These are phyloP conservation scores for Microbotryum lychnidis-dioicae DNA, from an alignment of 1,284 basidiomycete species.

Conservation along the genomic window DNA sequence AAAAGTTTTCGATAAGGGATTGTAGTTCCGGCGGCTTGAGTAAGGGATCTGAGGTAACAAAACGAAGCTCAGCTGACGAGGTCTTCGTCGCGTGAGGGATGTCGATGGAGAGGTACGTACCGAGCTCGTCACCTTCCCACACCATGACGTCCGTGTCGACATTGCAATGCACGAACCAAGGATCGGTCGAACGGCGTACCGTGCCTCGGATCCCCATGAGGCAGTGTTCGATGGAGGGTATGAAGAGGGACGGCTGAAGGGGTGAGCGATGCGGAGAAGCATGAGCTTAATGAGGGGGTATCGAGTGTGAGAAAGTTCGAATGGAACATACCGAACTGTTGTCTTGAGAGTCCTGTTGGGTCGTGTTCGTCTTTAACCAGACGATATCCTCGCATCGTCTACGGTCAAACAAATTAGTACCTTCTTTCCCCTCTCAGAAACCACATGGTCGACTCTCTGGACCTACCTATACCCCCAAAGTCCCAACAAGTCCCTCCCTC, in stretches of 20 bases:
- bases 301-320: no score
- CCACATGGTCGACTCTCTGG: no score
- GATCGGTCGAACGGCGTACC: slow-evolving; percentile 84
- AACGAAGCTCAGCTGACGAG: no score
- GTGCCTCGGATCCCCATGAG: slow-evolving; percentile 98
- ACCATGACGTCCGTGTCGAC: slow-evolving; percentile 96
- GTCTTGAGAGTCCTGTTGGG: slow-evolving; percentile 2
- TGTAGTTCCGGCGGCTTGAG: slow-evolving; percentile 92
- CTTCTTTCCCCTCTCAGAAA: no score
- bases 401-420: no score
- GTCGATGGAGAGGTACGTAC: slow-evolving; percentile 27
- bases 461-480: slow-evolving; percentile 73
- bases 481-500: slow-evolving; percentile 79
- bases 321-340: no score
- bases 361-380: slow-evolving; percentile 84
- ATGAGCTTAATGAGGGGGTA: no score
- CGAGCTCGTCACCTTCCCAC: slow-evolving; percentile 72
- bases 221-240: slow-evolving; percentile 89
- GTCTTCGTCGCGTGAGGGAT: no score
- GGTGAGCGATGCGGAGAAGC: not conserved
- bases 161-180: slow-evolving; percentile 92
- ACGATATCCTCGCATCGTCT: slow-evolving; percentile 91
- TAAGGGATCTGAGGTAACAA: slow-evolving; percentile 51
- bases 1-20: slow-evolving; percentile 93
- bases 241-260: slow-evolving; percentile 50